Conservation (phyloP, 2,329 filamentous ascomycete species). For the Sclerotinia trifoliorum region DNA sequence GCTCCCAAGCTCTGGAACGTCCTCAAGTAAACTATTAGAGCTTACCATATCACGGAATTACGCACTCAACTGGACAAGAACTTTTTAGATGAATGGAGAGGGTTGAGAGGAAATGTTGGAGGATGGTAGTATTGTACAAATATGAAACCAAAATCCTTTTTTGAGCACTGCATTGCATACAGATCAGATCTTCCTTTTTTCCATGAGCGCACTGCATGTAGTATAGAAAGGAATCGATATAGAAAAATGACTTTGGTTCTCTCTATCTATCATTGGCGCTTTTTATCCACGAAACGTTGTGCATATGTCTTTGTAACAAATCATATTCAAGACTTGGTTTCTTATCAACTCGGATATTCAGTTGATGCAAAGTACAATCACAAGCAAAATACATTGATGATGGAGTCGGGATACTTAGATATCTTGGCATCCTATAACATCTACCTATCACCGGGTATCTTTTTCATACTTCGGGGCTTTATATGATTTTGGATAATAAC, state of each 20-base stretch:
- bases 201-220: conserved; percentile 35
- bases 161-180: conserved; percentile 36
- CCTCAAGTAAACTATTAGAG: conserved; percentile 69
- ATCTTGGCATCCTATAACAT: neutral
- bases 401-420: neutral
- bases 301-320: neutral
- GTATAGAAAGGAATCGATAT: conserved; percentile 37
- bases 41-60: conserved; percentile 22
- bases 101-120: conserved; percentile 22
- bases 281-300: neutral
- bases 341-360: neutral
- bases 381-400: conserved; percentile 2
- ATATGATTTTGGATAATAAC: conserved; percentile 7
- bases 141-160: conserved; percentile 29
- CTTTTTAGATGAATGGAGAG: conserved; percentile 29
- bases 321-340: neutral
- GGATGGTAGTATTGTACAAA: conserved; percentile 34
- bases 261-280: neutral
- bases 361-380: conserved; percentile 1
- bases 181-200: conserved; percentile 30
- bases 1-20: conserved; percentile 92
- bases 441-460: neutral
- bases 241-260: conserved; percentile 16
- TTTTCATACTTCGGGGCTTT: conserved; percentile 1
- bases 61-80: conserved; percentile 12